Evolutionary conservation across 371 early-diverging fungal genomes (phyloP), one percentile per base, ranked within the genome.

Genomic region (Syncephalastrum sp.): DNA sequence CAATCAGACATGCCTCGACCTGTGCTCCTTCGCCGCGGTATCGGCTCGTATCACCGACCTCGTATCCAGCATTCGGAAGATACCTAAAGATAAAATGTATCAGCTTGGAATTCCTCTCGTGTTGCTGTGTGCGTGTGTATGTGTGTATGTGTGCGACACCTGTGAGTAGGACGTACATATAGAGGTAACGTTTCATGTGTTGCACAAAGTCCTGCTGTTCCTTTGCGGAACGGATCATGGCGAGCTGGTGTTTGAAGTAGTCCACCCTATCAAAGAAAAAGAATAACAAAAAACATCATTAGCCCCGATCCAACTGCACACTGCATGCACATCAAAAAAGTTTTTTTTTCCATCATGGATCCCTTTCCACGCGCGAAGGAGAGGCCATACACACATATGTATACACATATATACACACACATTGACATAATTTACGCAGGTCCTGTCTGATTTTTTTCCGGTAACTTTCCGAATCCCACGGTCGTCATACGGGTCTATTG

Each of bases 1-100:
- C 91, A 4, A 93, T 72, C n/a, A 96, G 74, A 53, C 91, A 87
- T 2, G 94, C 94, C 53, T 96, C 94, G 25, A 83, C 80, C 63
- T 86, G 86, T 23, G 82, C 81, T 0, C 91, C 83, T 21, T 74
- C 77, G 5, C 70, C 70, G 33, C 74, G 67, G 67, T 95, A 96
- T 15, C 95, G 75, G 47, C 72, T 67, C 16, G 95, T 95, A 59
- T 81, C 89, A 16, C 78, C 75, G 23, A 84, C 77, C 68, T 85
- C 96, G 67, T 81, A 95, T 14, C 97, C 97, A 17, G 96, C 94
- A 38, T 76, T 77, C 0, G 91, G 89, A 52, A 83, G 74, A 63
- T 95, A 96, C 85, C 94, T 93, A 43, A 72, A 65, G 88, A 53
- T 33, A 33, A 33, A 10, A 10, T 12, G 38, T 33, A 33, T 33